phyloP scores from a whole-genome alignment of 2,329 filamentous ascomycete genomes.

The Calonectria pteridis region DNA sequence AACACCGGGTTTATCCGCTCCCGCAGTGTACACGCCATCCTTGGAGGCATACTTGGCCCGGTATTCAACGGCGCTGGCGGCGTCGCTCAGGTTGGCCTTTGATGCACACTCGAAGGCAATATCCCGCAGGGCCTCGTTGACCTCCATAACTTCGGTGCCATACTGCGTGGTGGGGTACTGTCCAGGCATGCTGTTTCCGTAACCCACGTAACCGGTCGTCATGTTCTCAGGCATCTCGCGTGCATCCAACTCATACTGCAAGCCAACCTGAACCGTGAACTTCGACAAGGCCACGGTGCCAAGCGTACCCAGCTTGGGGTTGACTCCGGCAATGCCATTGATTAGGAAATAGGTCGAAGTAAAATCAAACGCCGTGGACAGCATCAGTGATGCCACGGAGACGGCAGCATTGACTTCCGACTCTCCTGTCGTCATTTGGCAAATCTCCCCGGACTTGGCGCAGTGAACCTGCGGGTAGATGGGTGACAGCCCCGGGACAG shows the following conservation, averaged over 20 bases:
- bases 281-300: slow-evolving; percentile 37
- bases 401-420: slow-evolving; percentile 32
- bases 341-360: slow-evolving; percentile 35
- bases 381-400: slow-evolving; percentile 28
- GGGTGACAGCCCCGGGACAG: slow-evolving; percentile 1
- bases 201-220: slow-evolving; percentile 34
- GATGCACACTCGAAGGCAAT: slow-evolving; percentile 25
- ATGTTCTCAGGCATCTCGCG: slow-evolving; percentile 34
- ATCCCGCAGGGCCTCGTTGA: slow-evolving; percentile 28
- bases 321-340: slow-evolving; percentile 37
- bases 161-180: slow-evolving; percentile 32
- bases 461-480: slow-evolving; percentile 14
- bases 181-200: slow-evolving; percentile 28
- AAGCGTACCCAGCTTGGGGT: slow-evolving; percentile 36
- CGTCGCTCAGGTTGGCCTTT: slow-evolving; percentile 20
- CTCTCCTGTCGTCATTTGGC: slow-evolving; percentile 7
- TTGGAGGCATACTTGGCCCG: slow-evolving; percentile 24
- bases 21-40: slow-evolving; percentile 3
- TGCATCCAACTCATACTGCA: slow-evolving; percentile 34
- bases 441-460: slow-evolving; percentile 10
- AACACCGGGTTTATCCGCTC: slow-evolving; percentile 17
- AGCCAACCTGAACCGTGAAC: slow-evolving; percentile 37
- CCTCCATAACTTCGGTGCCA: slow-evolving; percentile 38
- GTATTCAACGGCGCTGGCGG: slow-evolving; percentile 10
- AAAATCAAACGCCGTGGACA: slow-evolving; percentile 33